Base-by-base conservation (phyloP, 148 eudicot species). In the Vaccinium corymbosum region DNA sequence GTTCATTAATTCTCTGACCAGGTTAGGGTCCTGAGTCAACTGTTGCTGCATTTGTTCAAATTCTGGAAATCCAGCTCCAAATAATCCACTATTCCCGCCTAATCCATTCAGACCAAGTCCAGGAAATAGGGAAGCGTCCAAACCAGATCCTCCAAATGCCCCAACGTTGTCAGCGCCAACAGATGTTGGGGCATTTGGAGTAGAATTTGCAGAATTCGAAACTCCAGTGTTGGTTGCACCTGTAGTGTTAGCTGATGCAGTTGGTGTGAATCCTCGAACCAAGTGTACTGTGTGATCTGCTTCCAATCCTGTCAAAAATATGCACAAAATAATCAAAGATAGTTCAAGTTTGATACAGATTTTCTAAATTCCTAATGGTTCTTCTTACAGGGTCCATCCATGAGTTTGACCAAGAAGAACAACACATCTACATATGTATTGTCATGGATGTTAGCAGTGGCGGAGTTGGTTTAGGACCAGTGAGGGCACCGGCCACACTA, bases 211-310 rank as follows among this genome's bases (percentile, higher is more conserved):
- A 75, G 80, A 71, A 84, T 83, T 87, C 80, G 86, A 20, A 75
- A 19, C 62, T 46, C 80, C 90, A 82, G 88, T 72, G 81, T 80
- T 83, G 32, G 86, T 53, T 84, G 89, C 73, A 80, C 71, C 51
- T 0, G 87, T 17, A 78, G 80, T 42, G 75, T 84, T 75, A 27
- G 84, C 70, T 83, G 92, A 82, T 17, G 88, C 81, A 86, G 86
- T 81, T 13, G 91, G 85, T 4, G 87, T 85, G 79, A 88, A 89
- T 56, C 93, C 93, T 27, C 91, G 93, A 82, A 91, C 91, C 91
- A 91, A 81, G 84, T 91, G 93, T 81, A 91, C 84, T 1, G 93
- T 88, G 83, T 91, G 91, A 79, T 91, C 93, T 32, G 90, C 90
- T 86, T 91, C 88, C 85, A 91, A 46, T 75, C 91, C 93, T 91